Base-by-base conservation (phyloP, 2,329 filamentous ascomycete genomes). In the Knufia fluminis region DNA sequence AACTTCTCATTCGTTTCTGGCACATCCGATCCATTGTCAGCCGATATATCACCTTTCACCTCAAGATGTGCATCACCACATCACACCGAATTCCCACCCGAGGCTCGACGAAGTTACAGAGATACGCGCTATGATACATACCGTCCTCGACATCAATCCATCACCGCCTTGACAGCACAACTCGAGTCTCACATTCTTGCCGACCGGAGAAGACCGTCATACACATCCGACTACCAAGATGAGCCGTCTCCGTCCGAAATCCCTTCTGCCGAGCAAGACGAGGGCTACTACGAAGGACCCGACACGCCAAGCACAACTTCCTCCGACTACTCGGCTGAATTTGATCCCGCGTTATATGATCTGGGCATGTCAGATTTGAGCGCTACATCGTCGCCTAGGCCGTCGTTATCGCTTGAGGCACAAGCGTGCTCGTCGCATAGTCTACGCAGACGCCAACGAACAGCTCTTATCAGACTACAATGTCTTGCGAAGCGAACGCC, bases 401-500 rank as follows among this genome's bases (percentile, higher is more conserved):
- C 57, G 14, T 59, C 57, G 23, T 19, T 59, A 19, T 59, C 57
- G 3, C 56, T 59, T 23, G 56, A 59, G 46, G 57, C 59, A 32
- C 57, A 60, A 40, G 54, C 57, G 3, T 38, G 54, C 3, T 55
- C 54, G 7, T 52, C 59, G 44, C 57, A 57, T 36, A 55, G 57
- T 10, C 45, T 55, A 50, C 54, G 57, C 28, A 48, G 55, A 31
- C 48, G 53, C 19, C 54, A 60, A 43, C 52, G 58, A 20, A 48
- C 60, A 52, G 56, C 55, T 31, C 48, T 62, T 12, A 50, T 59
- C 10, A 51, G 58, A 32, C 45, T 60, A 44, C 58, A 60, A 53
- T 60, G 58, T 45, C 33, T 60, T 2, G 57, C 55, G 2, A 49
- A 54, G 12, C 47, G 56, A 8, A 50, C 57, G 23, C 57, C 58